phyloP scores from a whole-genome alignment of 169 alveolate genomes.

The Haemoproteus tartakovskyi region DNA sequence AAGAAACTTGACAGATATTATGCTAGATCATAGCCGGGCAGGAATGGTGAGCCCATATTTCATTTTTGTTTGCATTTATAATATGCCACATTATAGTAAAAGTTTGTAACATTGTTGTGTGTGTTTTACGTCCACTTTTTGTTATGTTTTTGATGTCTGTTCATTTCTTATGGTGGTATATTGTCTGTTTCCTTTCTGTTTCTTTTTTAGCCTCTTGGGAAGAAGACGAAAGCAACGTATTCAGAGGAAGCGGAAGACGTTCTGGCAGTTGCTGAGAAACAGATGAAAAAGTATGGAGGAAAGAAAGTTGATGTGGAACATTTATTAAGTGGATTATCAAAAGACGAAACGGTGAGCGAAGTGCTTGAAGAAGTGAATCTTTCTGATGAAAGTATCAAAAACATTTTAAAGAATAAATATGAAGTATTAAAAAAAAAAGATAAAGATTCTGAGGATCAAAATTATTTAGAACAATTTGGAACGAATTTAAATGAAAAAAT shows the following conservation, averaged over 20 bases:
- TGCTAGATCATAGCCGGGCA: no score
- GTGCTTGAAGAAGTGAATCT: slow-evolving; percentile 16
- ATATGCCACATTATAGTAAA: no score
- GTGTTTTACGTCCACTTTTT: no score
- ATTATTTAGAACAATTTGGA: slow-evolving; percentile 59
- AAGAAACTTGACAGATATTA: no score
- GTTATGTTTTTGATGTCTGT: background rate
- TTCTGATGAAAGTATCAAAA: slow-evolving; percentile 34
- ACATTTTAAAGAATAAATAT: slow-evolving; percentile 8
- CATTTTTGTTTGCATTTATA: no score
- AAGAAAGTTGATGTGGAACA: slow-evolving; percentile 58
- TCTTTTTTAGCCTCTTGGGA: slow-evolving; percentile 36
- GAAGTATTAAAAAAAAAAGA: no score
- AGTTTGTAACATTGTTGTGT: no score
- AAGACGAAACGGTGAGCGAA: slow-evolving; percentile 41
- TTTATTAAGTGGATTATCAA: slow-evolving; percentile 19
- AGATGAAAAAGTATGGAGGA: slow-evolving; percentile 22
- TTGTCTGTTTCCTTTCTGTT: background rate
- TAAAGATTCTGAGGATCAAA: slow-evolving; percentile 29
- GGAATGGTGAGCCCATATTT: no score
- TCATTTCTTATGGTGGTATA: background rate
- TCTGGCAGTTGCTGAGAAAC: slow-evolving; percentile 34
- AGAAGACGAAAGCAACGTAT: slow-evolving; percentile 2
- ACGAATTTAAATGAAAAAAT: slow-evolving; percentile 55
- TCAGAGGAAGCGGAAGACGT: slow-evolving; percentile 27